Conservation (phyloP, 2,329 filamentous ascomycete species). For the Thelonectria rubi region DNA sequence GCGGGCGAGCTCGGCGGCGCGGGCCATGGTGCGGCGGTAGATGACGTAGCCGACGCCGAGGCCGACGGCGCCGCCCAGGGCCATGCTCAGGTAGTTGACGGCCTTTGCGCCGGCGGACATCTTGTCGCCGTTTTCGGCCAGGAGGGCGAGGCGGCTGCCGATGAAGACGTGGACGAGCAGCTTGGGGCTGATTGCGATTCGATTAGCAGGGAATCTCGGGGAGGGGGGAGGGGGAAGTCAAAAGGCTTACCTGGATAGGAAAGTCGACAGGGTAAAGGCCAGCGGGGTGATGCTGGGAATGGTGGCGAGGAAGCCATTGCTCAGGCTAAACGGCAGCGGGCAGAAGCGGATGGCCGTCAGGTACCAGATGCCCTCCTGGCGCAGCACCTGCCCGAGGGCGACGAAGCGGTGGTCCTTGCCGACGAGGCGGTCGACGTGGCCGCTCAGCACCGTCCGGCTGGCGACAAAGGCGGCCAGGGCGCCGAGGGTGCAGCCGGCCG, state of each 20-base stretch:
- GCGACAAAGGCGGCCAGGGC: constrained; percentile 82
- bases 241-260: constrained; percentile 67
- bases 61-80: constrained; percentile 75
- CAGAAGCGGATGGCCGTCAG: constrained; percentile 92
- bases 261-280: constrained; percentile 83
- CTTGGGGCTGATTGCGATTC: constrained; percentile 73
- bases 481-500: constrained; percentile 79
- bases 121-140: constrained; percentile 83
- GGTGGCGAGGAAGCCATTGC: constrained; percentile 93
- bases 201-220: constrained; percentile 15
- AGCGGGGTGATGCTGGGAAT: constrained; percentile 85
- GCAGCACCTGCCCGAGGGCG: constrained; percentile 85
- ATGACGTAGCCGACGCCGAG: constrained; percentile 83
- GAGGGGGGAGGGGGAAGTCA: background rate
- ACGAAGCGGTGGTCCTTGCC: constrained; percentile 87
- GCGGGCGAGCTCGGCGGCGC: constrained; percentile 65
- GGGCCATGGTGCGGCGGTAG: constrained; percentile 75
- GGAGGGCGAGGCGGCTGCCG: constrained; percentile 80
- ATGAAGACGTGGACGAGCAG: constrained; percentile 93
- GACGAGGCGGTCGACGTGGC: constrained; percentile 82
- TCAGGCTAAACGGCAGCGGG: constrained; percentile 89
- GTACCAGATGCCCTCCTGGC: constrained; percentile 88
- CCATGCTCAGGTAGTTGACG: constrained; percentile 85
- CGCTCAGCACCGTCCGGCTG: constrained; percentile 79
- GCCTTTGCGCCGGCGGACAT: constrained; percentile 83